A percentile compares a stretch with the other conserved stretches of the same genome.
Conservation (phyloP, 331 rosid genomes). For the Quercus tomentella region DNA sequence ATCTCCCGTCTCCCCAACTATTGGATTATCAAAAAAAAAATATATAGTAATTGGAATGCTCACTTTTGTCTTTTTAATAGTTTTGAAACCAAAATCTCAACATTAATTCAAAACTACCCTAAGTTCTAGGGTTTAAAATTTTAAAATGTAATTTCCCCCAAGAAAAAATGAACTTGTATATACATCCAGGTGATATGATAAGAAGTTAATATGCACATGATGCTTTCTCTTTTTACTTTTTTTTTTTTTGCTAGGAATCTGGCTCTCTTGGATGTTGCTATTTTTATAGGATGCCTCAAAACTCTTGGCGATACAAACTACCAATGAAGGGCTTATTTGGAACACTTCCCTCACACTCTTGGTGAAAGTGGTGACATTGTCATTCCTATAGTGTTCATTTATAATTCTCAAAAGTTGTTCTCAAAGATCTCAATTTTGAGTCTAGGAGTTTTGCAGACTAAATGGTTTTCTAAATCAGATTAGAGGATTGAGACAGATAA, state of each 20-base stretch:
- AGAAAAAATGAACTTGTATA: neutral
- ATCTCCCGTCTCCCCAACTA: accelerated
- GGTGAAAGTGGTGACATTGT: neutral
- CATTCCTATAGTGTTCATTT: neutral
- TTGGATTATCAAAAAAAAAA: no score
- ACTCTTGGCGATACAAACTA: neutral
- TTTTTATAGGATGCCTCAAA: neutral
- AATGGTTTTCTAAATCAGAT: neutral
- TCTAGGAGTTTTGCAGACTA: neutral
- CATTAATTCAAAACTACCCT: no score
- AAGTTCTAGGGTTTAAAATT: neutral
- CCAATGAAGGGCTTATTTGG: neutral
- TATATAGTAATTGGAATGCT: neutral
- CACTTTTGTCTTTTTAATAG: neutral
- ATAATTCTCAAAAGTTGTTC: neutral
- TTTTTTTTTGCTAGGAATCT: neutral
- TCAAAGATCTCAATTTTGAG: neutral
- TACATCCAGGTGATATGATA: neutral
- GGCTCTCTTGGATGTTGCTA: neutral
- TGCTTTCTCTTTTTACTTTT: neutral
- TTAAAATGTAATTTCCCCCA: neutral
- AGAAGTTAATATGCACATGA: neutral
- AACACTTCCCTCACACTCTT: neutral
- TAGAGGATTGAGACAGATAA: neutral
- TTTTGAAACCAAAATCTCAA: no score